These are phyloP conservation scores for Corchorus capsularis DNA, from an alignment of 345 rosid species.

Conservation along the genomic window DNA sequence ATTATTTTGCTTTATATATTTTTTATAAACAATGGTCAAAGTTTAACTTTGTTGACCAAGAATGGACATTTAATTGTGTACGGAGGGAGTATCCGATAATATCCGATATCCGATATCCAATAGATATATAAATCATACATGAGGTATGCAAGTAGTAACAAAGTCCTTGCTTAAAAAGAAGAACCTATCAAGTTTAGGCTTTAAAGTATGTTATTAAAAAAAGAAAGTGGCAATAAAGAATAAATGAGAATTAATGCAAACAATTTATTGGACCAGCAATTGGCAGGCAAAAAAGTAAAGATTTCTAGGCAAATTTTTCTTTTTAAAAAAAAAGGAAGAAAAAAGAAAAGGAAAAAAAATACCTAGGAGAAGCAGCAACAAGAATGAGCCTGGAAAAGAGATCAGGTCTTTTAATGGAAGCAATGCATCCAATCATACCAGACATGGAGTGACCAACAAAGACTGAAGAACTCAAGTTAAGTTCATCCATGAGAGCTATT, in stretches of 20 bases:
- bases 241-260: not conserved
- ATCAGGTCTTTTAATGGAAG: slow-evolving; percentile 71
- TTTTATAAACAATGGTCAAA: too few relatives aligned
- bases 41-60: too few relatives aligned
- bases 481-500: slow-evolving; percentile 57
- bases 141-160: too few relatives aligned
- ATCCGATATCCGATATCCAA: too few relatives aligned
- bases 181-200: not conserved
- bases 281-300: not conserved
- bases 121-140: too few relatives aligned
- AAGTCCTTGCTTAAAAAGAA: not conserved
- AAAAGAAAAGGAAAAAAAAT: not conserved
- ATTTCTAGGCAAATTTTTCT: not conserved
- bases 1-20: too few relatives aligned
- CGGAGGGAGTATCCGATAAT: too few relatives aligned
- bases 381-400: slow-evolving; percentile 61
- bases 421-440: slow-evolving; percentile 81
- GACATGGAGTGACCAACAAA: slow-evolving; percentile 89
- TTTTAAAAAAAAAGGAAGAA: not conserved
- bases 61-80: too few relatives aligned
- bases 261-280: not conserved
- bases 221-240: not conserved
- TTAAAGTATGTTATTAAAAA: not conserved
- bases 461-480: slow-evolving; percentile 39
- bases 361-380: slow-evolving; percentile 79